phyloP scores from a whole-genome alignment of 805 yeast genomes.

The Yarrowia sp. region DNA sequence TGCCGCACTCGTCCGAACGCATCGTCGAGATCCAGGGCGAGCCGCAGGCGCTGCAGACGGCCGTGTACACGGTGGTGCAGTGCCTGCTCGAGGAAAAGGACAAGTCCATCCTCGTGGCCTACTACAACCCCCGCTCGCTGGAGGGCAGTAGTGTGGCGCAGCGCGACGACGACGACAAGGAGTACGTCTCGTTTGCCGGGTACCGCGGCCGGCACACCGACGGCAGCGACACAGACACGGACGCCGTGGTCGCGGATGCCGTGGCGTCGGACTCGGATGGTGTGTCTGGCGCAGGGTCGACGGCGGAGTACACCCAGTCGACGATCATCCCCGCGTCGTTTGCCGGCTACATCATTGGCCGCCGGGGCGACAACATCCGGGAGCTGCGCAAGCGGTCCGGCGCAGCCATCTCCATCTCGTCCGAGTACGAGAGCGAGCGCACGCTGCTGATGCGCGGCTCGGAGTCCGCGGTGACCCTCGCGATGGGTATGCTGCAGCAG shows the following conservation, averaged over 20 bases:
- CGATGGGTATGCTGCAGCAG: slow-evolving; percentile 61
- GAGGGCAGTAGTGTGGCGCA: slow-evolving; percentile 45
- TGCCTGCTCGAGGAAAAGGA: slow-evolving; percentile 79
- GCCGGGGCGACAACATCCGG: slow-evolving; percentile 83
- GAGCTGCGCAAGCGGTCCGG: slow-evolving; percentile 81
- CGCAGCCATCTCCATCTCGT: slow-evolving; percentile 77
- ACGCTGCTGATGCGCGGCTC: slow-evolving; percentile 54
- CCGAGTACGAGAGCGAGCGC: slow-evolving; percentile 64
- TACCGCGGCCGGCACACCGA: slow-evolving; percentile 4
- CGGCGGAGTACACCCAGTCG: neutral
- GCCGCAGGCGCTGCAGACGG: slow-evolving; percentile 64
- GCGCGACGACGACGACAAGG: slow-evolving; percentile 31
- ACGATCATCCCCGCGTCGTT: slow-evolving; percentile 70
- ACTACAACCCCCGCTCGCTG: slow-evolving; percentile 53
- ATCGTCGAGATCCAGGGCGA: slow-evolving; percentile 86
- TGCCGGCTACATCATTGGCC: slow-evolving; percentile 91
- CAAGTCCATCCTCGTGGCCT: slow-evolving; percentile 67
- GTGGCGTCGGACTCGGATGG: neutral
- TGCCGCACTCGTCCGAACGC: slow-evolving; percentile 83
- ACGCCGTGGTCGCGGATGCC: neutral
- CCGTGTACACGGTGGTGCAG: slow-evolving; percentile 66
- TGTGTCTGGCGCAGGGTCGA: too few relatives aligned
- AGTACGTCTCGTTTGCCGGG: slow-evolving; percentile 24
- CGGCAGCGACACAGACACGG: slow-evolving; percentile 1
- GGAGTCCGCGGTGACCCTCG: slow-evolving; percentile 61